A percentile compares a stretch with the other conserved stretches of the same genome.
These are phyloP conservation scores for Diddensiella santjacobensis DNA, from an alignment of 805 yeast genomes.

Conservation along the genomic window DNA sequence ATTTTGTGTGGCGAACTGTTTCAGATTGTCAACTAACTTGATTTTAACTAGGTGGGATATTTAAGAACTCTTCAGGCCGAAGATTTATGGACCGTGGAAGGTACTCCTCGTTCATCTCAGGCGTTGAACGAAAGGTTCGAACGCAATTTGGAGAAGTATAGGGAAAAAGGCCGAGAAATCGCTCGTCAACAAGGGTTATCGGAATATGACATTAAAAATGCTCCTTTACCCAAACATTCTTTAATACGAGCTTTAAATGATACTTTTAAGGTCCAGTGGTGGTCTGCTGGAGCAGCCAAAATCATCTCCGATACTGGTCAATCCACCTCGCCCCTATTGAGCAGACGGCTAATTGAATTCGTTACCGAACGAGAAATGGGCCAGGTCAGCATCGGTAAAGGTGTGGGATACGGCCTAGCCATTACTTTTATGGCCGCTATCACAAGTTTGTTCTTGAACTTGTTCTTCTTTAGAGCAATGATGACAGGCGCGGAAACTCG, in stretches of 20 bases:
- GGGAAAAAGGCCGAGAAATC: constrained; percentile 25
- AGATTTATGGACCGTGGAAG: constrained; percentile 48
- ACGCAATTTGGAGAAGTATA: constrained; percentile 30
- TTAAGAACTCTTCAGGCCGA: constrained; percentile 55
- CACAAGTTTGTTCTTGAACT: constrained; percentile 51
- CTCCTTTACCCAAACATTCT: constrained; percentile 22
- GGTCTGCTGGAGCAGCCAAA: constrained; percentile 35
- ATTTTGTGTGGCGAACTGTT: constrained; percentile 1
- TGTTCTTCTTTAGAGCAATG: constrained; percentile 58
- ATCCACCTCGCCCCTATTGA: constrained; percentile 63
- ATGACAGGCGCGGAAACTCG: constrained; percentile 67
- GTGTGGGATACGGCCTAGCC: constrained; percentile 76
- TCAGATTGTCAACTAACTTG: not conserved
- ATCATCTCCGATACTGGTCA: constrained; percentile 33
- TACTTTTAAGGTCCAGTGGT: constrained; percentile 34
- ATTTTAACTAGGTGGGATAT: constrained; percentile 45
- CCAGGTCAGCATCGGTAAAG: constrained; percentile 44
- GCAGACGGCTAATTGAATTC: constrained; percentile 59
- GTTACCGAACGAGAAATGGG: constrained; percentile 50
- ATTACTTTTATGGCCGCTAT: constrained; percentile 52
- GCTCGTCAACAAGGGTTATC: constrained; percentile 40
- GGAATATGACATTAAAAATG: constrained; percentile 32
- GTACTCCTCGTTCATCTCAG: constrained; percentile 34
- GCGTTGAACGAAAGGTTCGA: constrained; percentile 38
- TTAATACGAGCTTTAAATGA: constrained; percentile 36